Conservation (phyloP, 371 early-diverging fungal species). For the Rhizopus delemar region DNA sequence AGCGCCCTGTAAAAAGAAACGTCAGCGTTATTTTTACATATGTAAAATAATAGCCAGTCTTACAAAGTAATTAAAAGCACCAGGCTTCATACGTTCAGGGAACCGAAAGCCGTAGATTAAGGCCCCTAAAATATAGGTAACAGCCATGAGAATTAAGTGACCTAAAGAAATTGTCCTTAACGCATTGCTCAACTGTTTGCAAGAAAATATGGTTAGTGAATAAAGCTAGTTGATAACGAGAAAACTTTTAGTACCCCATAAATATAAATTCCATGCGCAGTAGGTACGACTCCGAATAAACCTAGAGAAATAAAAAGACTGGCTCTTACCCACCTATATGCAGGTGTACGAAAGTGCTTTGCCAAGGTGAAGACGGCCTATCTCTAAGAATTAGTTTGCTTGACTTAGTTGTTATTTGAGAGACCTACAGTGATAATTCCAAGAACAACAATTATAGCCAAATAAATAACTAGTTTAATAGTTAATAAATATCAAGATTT, state of each 20-base stretch:
- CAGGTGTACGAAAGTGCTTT: conserved; percentile 69
- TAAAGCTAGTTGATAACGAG: background rate
- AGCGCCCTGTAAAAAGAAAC: conserved; percentile 45
- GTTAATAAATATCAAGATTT: background rate
- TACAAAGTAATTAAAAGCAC: conserved; percentile 63
- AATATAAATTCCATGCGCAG: conserved; percentile 63
- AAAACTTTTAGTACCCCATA: conserved; percentile 68
- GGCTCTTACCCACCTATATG: conserved; percentile 81
- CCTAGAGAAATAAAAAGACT: conserved; percentile 80
- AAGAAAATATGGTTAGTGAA: background rate
- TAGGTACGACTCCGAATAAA: conserved; percentile 75
- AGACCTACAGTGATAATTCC: conserved; percentile 63
- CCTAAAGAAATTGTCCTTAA: conserved; percentile 62
- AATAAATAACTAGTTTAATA: conserved; percentile 54
- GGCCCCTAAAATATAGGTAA: conserved; percentile 80
- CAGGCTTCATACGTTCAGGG: conserved; percentile 65
- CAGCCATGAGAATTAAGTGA: conserved; percentile 71
- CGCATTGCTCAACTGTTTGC: conserved; percentile 33
- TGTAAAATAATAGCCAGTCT: conserved; percentile 20
- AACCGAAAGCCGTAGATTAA: conserved; percentile 74
- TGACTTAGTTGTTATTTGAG: background rate
- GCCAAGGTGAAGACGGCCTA: conserved; percentile 60
- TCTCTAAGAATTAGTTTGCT: background rate
- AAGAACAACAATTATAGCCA: conserved; percentile 59
- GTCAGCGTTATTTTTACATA: background rate